These are phyloP conservation scores for Mallotus japonicus DNA, from an alignment of 441 rosid species.

Conservation along the genomic window DNA sequence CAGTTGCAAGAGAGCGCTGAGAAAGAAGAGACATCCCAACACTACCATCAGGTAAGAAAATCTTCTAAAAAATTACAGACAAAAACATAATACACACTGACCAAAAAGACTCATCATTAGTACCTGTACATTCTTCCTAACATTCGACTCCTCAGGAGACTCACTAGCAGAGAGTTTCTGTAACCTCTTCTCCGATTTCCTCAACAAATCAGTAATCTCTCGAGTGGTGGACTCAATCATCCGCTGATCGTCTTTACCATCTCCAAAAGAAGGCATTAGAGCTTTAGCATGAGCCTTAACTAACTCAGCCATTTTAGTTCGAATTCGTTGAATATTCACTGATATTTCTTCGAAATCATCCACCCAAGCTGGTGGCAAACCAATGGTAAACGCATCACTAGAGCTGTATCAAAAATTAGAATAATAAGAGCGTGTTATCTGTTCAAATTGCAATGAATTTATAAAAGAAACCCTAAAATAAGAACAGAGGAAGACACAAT, in stretches of 20 bases:
- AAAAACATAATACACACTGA: no score
- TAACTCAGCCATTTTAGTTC: constrained; percentile 60
- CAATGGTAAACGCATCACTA: constrained; percentile 33
- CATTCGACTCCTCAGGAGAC: constrained; percentile 72
- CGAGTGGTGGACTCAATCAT: constrained; percentile 64
- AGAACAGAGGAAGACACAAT: neutral
- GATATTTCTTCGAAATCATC: constrained; percentile 77
- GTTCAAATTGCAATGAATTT: no score
- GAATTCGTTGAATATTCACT: constrained; percentile 54
- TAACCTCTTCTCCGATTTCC: constrained; percentile 71
- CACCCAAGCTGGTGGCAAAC: constrained; percentile 82
- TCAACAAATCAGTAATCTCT: constrained; percentile 65
- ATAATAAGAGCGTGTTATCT: no score
- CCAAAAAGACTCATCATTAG: neutral
- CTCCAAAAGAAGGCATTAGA: constrained; percentile 86
- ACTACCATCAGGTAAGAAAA: constrained; percentile 32
- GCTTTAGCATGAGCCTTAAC: constrained; percentile 82
- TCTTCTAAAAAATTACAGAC: constrained; percentile 22
- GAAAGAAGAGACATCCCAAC: constrained; percentile 14
- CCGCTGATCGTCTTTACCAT: constrained; percentile 72
- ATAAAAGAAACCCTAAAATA: neutral
- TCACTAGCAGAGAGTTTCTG: constrained; percentile 58
- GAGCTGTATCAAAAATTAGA: neutral
- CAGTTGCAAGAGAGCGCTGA: constrained; percentile 82
- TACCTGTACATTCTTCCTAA: constrained; percentile 87